A percentile compares a stretch with the other conserved stretches of the same genome.
Evolutionary conservation across 2,329 filamentous ascomycete genomes (phyloP).

Genomic region (Colletotrichum sp.): DNA sequence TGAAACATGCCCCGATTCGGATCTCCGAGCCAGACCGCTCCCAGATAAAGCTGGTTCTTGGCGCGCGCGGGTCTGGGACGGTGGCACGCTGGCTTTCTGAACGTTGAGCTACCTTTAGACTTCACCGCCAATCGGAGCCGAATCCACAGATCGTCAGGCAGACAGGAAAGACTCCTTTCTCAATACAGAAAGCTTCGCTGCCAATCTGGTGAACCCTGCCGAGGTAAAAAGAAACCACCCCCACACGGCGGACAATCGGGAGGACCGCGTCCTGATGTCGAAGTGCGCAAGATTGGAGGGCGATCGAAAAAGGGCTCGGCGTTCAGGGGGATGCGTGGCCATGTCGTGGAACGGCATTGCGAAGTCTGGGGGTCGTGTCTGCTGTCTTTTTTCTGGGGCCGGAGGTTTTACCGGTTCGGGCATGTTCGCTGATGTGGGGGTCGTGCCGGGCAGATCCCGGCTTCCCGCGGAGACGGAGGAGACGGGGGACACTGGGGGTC

Average conservation of each 20-base stretch:
- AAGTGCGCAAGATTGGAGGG: not conserved
- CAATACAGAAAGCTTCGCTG: not conserved
- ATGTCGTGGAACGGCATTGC: not conserved
- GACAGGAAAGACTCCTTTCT: not conserved
- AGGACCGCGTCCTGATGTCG: not conserved
- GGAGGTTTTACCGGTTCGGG: constrained; percentile 13
- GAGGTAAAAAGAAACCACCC: not conserved
- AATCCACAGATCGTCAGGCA: not conserved
- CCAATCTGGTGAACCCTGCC: not conserved
- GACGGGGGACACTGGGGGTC: not conserved
- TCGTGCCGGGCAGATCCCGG: constrained; percentile 9
- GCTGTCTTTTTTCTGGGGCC: not conserved
- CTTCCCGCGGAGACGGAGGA: not conserved
- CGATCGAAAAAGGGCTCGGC: not conserved
- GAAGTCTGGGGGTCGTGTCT: not conserved
- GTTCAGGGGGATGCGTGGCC: not conserved
- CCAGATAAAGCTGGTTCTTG: not conserved
- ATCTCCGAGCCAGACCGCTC: not conserved
- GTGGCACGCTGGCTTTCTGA: not conserved
- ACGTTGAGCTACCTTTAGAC: not conserved
- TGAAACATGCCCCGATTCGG: not conserved
- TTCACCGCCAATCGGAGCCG: not conserved
- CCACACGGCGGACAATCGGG: not conserved
- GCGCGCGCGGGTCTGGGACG: not conserved
- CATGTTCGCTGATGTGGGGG: not conserved